phyloP scores from a whole-genome alignment of 345 rosid genomes.

The Salix suchowensis region DNA sequence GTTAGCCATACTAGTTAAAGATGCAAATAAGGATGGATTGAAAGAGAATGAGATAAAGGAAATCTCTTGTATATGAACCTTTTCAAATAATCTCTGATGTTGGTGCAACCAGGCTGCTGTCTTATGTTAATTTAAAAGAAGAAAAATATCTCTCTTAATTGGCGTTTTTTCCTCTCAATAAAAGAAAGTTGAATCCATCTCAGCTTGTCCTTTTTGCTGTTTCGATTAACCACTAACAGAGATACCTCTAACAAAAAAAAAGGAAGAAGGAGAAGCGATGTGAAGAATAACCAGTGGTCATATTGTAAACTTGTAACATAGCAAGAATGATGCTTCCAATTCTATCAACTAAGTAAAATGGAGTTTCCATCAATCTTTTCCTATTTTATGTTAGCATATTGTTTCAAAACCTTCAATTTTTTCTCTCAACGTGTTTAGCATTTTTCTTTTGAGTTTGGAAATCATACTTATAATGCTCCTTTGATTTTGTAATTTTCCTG shows the following conservation, averaged over 20 bases:
- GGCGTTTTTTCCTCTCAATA: background rate
- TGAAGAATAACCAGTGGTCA: background rate
- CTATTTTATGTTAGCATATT: background rate
- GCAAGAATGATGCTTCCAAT: too few species aligned
- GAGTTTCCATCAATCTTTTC: too few species aligned
- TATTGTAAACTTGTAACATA: too few species aligned
- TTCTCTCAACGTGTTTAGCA: background rate
- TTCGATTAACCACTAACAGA: background rate
- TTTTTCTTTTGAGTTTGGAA: background rate
- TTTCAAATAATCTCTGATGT: background rate
- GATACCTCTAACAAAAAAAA: background rate
- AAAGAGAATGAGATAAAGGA: background rate
- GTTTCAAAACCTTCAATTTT: background rate
- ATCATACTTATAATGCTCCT: background rate
- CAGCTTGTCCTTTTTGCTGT: background rate
- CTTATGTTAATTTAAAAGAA: background rate
- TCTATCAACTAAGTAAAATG: too few species aligned
- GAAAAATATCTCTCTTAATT: background rate
- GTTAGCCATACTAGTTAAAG: background rate
- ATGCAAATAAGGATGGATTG: background rate
- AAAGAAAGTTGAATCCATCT: background rate
- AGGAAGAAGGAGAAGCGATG: background rate
- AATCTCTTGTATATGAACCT: background rate
- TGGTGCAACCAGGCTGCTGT: background rate
- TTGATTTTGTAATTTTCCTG: conserved; percentile 9